A percentile compares a stretch with the other conserved stretches of the same genome.
Conservation (phyloP, 208 protist genomes). For the Zelonia costaricensis region DNA sequence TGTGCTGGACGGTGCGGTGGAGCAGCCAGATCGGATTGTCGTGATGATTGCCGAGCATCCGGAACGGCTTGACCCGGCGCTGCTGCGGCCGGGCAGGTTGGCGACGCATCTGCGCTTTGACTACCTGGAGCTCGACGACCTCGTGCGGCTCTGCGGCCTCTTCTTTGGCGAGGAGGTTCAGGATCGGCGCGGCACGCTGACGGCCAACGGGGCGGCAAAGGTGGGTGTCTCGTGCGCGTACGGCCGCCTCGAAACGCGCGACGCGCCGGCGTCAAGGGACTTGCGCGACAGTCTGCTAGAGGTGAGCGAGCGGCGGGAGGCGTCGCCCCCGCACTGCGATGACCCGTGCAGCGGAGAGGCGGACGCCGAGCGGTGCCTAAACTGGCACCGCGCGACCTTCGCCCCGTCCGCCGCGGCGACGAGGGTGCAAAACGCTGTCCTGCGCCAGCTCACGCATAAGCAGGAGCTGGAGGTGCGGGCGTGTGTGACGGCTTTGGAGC, state of each 20-base stretch:
- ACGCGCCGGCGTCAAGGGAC: too few relatives aligned
- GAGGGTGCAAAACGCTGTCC: neutral
- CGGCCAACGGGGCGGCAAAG: neutral
- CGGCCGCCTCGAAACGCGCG: neutral
- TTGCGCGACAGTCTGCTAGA: too few relatives aligned
- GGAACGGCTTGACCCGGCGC: constrained; percentile 25
- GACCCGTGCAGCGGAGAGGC: too few relatives aligned
- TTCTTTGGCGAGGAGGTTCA: constrained; percentile 13
- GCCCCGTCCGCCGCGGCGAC: neutral
- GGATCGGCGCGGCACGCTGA: neutral
- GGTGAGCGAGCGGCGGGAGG: too few relatives aligned
- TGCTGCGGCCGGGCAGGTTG: constrained; percentile 25
- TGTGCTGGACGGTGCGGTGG: constrained; percentile 20
- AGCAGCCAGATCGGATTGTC: constrained; percentile 25
- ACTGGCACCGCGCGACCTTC: too few relatives aligned
- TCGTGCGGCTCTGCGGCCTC: constrained; percentile 16
- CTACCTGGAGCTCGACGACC: constrained; percentile 22
- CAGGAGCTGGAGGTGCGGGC: constrained; percentile 17
- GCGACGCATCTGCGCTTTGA: constrained; percentile 27
- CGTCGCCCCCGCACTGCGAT: too few relatives aligned
- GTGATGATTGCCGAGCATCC: constrained; percentile 31
- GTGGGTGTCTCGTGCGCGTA: neutral
- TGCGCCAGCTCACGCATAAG: constrained; percentile 13
- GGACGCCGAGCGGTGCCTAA: too few relatives aligned
- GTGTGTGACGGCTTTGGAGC: constrained; percentile 14